Base-by-base conservation (phyloP, 495 filamentous ascomycete genomes). In the Penicillium egyptiacum region DNA sequence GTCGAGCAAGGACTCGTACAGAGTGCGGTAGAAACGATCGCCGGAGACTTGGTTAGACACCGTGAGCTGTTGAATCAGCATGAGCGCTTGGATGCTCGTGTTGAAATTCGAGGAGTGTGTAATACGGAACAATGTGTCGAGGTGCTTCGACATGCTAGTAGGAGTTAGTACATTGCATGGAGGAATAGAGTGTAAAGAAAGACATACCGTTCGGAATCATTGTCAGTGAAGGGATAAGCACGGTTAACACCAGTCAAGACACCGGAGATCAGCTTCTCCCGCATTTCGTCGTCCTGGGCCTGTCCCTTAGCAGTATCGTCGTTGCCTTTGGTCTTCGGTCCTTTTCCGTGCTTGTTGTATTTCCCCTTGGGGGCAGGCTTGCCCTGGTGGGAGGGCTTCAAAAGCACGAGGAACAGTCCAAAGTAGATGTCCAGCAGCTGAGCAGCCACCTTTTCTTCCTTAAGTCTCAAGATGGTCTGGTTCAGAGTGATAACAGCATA, bases 71-170 rank as follows among this genome's bases (percentile, higher is more conserved):
- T 97, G 94, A 58, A 98, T 94, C 52, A 98, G 78, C 86, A 96
- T 90, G 54, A 98, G 77, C 33, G 94, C 94, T 70, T 98, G 94
- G 28, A 98, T 89, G 66, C 91, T 92, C 8, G 95, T 98, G 75
- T 97, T 98, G 79, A 98, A 98, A 68, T 98, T 98, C 12, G 94
- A 91, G 0, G 94, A 97, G 70, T 98, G 93, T 1, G 94, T 95
- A 59, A 98, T 92, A 61, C 84, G 83, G 80, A 97, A 98, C 30
- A 98, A 77, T 4, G 92, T 96, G 67, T 97, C 89, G 56, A 98
- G 82, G 59, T 98, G 92, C 55, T 87, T 87, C 59, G 93, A 88
- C 54, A 97, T 81, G 30, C 82, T 84, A 50, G 44, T 54, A 50
- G 61, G 60, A 7, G 30, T 70, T 45, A 69, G 73, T 58, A 63